Evolutionary conservation across 805 yeast genomes (phyloP).

Genomic region (Sugiyamaella lignohabitans): DNA sequence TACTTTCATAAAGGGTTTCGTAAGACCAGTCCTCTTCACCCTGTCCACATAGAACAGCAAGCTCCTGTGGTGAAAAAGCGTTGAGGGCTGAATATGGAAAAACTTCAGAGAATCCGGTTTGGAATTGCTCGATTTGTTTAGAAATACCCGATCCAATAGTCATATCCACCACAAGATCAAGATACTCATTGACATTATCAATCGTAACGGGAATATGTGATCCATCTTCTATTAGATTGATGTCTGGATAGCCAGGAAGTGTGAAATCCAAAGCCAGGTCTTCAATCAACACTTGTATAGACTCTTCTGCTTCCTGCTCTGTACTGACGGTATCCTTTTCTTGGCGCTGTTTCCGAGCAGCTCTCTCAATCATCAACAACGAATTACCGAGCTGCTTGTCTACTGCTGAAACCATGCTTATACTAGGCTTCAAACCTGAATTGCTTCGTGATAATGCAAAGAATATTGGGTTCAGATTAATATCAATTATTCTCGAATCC

Average conservation of each 20-base stretch:
- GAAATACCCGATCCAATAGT: constrained; percentile 58
- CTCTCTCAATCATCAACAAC: constrained; percentile 42
- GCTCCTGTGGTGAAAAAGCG: constrained; percentile 69
- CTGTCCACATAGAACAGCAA: constrained; percentile 65
- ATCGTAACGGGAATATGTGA: constrained; percentile 41
- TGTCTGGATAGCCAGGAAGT: constrained; percentile 67
- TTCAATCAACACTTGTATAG: constrained; percentile 30
- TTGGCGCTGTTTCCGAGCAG: constrained; percentile 29
- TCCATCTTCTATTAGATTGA: constrained; percentile 57
- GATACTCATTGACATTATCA: constrained; percentile 52
- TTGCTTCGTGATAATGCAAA: constrained; percentile 42
- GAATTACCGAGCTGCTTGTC: constrained; percentile 59
- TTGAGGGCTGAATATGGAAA: constrained; percentile 70
- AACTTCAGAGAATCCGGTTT: constrained; percentile 73
- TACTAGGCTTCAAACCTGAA: background rate
- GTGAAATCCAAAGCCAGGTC: constrained; percentile 59
- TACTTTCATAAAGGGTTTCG: constrained; percentile 46
- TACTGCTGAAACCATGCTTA: constrained; percentile 39
- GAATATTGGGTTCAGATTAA: constrained; percentile 65
- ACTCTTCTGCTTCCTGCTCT: constrained; percentile 2
- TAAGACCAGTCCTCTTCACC: constrained; percentile 77
- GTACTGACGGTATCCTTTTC: too few relatives aligned
- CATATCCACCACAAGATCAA: constrained; percentile 50
- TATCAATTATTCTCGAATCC: constrained; percentile 84
- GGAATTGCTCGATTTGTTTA: constrained; percentile 60